phyloP scores from a whole-genome alignment of 805 yeast genomes.

The Metschnikowia continentalis region DNA sequence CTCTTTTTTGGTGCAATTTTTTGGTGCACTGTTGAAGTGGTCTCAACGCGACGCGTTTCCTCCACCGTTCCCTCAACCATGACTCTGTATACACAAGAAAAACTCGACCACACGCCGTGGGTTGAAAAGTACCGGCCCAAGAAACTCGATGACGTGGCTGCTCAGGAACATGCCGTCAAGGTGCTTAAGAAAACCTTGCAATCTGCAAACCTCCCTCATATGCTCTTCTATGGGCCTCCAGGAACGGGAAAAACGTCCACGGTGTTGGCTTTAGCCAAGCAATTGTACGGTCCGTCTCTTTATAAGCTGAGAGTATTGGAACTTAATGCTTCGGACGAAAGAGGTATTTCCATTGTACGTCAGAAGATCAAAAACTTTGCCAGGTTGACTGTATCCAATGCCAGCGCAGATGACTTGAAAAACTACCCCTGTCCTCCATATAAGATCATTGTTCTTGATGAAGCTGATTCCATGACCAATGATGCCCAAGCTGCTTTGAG shows the following conservation, averaged over 20 bases:
- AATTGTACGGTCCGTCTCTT: slow-evolving; percentile 67
- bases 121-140: slow-evolving; percentile 89
- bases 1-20: no score
- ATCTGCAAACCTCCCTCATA: slow-evolving; percentile 83
- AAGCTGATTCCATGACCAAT: slow-evolving; percentile 96
- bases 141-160: slow-evolving; percentile 77
- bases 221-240: slow-evolving; percentile 91
- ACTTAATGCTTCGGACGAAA: slow-evolving; percentile 84
- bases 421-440: slow-evolving; percentile 96
- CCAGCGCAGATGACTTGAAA: slow-evolving; percentile 60
- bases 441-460: slow-evolving; percentile 87
- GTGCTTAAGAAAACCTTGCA: slow-evolving; percentile 75
- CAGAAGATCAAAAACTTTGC: slow-evolving; percentile 86
- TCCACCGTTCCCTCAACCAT: background rate
- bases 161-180: slow-evolving; percentile 85
- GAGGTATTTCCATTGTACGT: slow-evolving; percentile 85
- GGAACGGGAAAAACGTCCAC: slow-evolving; percentile 94
- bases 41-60: background rate
- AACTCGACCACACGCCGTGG: slow-evolving; percentile 70
- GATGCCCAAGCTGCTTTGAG: slow-evolving; percentile 95
- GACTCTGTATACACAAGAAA: slow-evolving; percentile 35
- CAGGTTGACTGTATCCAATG: slow-evolving; percentile 75
- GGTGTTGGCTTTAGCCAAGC: slow-evolving; percentile 74
- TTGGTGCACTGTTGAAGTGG: no score
- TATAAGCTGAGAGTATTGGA: slow-evolving; percentile 72